A percentile compares a stretch with the other conserved stretches of the same genome.
Evolutionary conservation across 495 filamentous ascomycete genomes (phyloP).

Genomic region (Sordaria brevicollis): DNA sequence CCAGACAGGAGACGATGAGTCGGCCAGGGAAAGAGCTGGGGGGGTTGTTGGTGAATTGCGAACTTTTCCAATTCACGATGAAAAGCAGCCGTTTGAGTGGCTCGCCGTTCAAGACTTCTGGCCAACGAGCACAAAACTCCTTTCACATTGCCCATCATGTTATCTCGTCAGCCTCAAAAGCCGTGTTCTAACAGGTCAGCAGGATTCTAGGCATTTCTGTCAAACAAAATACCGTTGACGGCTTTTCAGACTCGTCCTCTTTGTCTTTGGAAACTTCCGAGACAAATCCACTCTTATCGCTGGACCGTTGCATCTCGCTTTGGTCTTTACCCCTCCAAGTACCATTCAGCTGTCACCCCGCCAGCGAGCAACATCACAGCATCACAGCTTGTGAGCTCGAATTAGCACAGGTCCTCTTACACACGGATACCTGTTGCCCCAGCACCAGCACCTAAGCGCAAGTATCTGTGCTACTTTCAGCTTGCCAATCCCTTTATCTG

Average conservation of each 20-base stretch:
- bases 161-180: neutral
- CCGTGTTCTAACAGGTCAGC: neutral
- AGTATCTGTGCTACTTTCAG: neutral
- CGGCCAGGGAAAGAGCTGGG: neutral
- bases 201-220: neutral
- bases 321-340: neutral
- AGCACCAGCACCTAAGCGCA: neutral
- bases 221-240: neutral
- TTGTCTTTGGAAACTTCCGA: slow-evolving; percentile 4
- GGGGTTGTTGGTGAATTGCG: neutral
- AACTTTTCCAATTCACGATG: neutral
- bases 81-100: neutral
- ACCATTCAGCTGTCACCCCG: neutral
- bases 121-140: neutral
- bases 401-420: neutral
- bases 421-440: neutral
- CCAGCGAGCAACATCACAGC: neutral
- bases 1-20: neutral
- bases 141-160: neutral
- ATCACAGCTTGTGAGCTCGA: neutral
- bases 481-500: neutral
- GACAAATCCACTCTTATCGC: slow-evolving; percentile 11
- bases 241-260: neutral
- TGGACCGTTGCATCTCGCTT: slow-evolving; percentile 4
- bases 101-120: neutral